Conservation (phyloP, 2,329 filamentous ascomycete genomes). For the Chaetomium sp. region DNA sequence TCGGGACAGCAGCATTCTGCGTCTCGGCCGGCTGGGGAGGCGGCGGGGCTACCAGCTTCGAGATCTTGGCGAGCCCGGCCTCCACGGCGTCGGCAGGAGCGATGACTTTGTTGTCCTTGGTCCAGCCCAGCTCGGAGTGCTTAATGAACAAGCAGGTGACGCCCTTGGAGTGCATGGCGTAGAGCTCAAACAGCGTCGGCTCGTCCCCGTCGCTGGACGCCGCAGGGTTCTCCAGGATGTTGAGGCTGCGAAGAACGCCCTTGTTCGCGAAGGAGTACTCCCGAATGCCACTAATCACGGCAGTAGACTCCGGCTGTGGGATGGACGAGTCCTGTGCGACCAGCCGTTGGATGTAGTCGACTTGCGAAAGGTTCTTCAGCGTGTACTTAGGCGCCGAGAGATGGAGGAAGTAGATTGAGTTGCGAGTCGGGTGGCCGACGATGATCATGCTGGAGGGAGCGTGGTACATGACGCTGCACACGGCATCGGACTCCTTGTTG, state of each 20-base stretch:
- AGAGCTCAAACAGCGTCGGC: slow-evolving; percentile 81
- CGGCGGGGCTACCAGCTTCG: slow-evolving; percentile 54
- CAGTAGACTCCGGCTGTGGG: slow-evolving; percentile 85
- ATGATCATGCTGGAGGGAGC: slow-evolving; percentile 87
- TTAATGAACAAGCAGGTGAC: slow-evolving; percentile 86
- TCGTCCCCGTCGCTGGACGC: slow-evolving; percentile 59
- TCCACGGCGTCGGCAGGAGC: slow-evolving; percentile 69
- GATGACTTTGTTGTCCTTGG: slow-evolving; percentile 80
- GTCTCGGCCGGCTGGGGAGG: slow-evolving; percentile 41
- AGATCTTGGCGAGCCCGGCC: slow-evolving; percentile 66
- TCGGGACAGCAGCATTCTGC: slow-evolving; percentile 36
- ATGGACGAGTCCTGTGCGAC: slow-evolving; percentile 64
- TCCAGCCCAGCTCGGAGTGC: slow-evolving; percentile 87
- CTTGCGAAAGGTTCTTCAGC: slow-evolving; percentile 75
- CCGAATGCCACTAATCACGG: slow-evolving; percentile 92
- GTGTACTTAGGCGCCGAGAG: slow-evolving; percentile 91
- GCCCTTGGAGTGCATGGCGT: slow-evolving; percentile 95
- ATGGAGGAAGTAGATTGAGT: slow-evolving; percentile 96
- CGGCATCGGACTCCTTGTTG: slow-evolving; percentile 92
- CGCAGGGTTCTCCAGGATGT: slow-evolving; percentile 71
- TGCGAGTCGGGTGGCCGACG: slow-evolving; percentile 91
- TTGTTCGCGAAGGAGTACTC: slow-evolving; percentile 89
- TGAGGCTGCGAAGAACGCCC: slow-evolving; percentile 80
- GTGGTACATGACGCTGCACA: slow-evolving; percentile 95
- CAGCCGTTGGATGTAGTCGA: slow-evolving; percentile 75